Conservation (phyloP, 352 stramenopile genomes). For the Pythium monospermum region DNA sequence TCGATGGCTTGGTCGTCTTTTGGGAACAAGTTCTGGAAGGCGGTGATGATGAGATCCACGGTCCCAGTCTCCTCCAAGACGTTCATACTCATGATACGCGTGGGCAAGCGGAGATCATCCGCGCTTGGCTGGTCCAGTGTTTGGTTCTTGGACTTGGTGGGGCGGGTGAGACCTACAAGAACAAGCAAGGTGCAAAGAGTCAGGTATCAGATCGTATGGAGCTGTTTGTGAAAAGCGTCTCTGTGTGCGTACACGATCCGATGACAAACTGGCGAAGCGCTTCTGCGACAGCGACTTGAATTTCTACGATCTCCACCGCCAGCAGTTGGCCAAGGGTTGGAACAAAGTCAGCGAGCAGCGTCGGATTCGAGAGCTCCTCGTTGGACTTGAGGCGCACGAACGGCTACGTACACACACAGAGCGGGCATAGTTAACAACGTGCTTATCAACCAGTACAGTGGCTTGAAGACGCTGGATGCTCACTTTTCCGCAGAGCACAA, state of each 20-base stretch:
- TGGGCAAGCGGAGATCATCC: slow-evolving; percentile 57
- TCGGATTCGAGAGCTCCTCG: slow-evolving; percentile 66
- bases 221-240: no score
- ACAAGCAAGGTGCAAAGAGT: neutral
- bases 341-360: slow-evolving; percentile 40
- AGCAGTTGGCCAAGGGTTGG: slow-evolving; percentile 55
- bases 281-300: slow-evolving; percentile 59
- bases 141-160: slow-evolving; percentile 26
- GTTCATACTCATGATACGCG: slow-evolving; percentile 59
- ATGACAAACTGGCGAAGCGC: slow-evolving; percentile 54
- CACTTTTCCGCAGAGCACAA: slow-evolving; percentile 44
- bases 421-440: no score
- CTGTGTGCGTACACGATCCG: slow-evolving; percentile 60
- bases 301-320: slow-evolving; percentile 44
- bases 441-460: no score
- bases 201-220: no score
- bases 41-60: slow-evolving; percentile 49
- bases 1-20: slow-evolving; percentile 31
- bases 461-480: no score
- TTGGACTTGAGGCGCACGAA: slow-evolving; percentile 73
- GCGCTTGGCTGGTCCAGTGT: slow-evolving; percentile 18
- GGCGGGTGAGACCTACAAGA: slow-evolving; percentile 31
- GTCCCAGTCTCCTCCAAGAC: slow-evolving; percentile 60
- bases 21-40: slow-evolving; percentile 69
- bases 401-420: slow-evolving; percentile 28